phyloP scores from a whole-genome alignment of 2,329 filamentous ascomycete genomes.

The Tolypocladium tropicale region DNA sequence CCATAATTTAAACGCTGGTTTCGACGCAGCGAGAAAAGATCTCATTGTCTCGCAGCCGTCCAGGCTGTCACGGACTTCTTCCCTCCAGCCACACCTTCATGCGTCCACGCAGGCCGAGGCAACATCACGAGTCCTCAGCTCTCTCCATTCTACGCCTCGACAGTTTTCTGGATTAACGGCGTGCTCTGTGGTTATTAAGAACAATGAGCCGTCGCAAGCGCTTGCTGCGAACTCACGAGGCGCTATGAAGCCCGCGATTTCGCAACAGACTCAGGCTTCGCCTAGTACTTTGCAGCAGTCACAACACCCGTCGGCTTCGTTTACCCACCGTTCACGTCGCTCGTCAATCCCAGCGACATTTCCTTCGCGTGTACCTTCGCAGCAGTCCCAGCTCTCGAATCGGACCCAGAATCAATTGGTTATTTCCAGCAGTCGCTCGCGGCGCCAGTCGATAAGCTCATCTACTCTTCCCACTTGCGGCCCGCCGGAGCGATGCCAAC shows the following conservation, averaged over 20 bases:
- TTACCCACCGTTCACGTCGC: not conserved
- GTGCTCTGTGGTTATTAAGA: not conserved
- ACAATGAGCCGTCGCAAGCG: not conserved
- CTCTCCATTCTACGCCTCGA: not conserved
- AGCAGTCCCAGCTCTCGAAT: not conserved
- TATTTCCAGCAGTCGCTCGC: not conserved
- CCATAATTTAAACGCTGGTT: constrained; percentile 9
- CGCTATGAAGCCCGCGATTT: not conserved
- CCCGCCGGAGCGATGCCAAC: not conserved
- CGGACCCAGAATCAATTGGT: not conserved
- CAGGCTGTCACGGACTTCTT: not conserved
- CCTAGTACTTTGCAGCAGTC: not conserved
- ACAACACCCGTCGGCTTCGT: not conserved
- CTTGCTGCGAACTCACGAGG: not conserved
- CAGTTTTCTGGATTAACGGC: not conserved
- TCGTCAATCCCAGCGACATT: not conserved
- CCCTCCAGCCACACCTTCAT: not conserved
- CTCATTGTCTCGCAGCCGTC: not conserved
- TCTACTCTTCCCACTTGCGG: not conserved
- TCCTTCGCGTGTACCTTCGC: not conserved
- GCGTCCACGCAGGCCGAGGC: not conserved
- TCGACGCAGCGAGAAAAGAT: not conserved
- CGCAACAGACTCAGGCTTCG: not conserved
- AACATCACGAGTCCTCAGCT: not conserved
- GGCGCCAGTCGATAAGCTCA: not conserved